Percentiles rank a stretch among this genome's conserved stretches.
Evolutionary conservation across 2,329 filamentous ascomycete genomes (phyloP).

Genomic region (Talaromyces verruculosus): DNA sequence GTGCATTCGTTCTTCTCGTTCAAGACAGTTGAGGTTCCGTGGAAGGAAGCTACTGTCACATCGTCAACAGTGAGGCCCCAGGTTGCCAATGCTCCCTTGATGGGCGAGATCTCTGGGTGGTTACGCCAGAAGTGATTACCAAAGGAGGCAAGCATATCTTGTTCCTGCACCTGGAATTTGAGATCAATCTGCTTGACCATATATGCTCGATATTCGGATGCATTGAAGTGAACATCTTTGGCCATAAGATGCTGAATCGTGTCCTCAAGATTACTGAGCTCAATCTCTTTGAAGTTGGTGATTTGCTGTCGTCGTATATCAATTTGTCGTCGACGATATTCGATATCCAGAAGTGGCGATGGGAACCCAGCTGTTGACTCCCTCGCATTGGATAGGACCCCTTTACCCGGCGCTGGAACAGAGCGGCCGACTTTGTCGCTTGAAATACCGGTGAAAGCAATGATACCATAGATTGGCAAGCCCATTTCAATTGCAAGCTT

Average conservation of each 20-base stretch:
- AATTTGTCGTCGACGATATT: conserved; percentile 1
- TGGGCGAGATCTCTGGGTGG: conserved; percentile 86
- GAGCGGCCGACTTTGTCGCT: conserved; percentile 99
- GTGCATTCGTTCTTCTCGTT: conserved; percentile 99
- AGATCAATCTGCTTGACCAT: conserved; percentile 7
- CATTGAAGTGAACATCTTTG: background rate
- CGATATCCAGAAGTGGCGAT: conserved; percentile 90
- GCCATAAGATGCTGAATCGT: conserved; percentile 1
- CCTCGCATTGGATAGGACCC: conserved; percentile 75
- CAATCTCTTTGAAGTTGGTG: background rate
- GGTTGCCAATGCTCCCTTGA: conserved; percentile 91
- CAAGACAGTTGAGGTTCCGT: conserved; percentile 95
- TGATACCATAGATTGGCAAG: conserved; percentile 80
- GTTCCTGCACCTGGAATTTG: background rate
- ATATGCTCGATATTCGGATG: conserved; percentile 4
- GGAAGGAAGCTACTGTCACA: conserved; percentile 92
- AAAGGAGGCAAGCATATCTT: conserved; percentile 38
- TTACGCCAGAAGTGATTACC: conserved; percentile 99
- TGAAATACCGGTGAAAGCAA: conserved; percentile 90
- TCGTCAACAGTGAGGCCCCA: conserved; percentile 98
- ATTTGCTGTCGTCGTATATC: conserved; percentile 1
- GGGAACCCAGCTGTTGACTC: conserved; percentile 82
- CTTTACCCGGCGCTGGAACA: conserved; percentile 94
- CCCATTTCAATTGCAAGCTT: conserved; percentile 19
- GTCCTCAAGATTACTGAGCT: background rate